Base-by-base conservation (phyloP, 31 red algal species). In the Asparagopsis taxiformis region DNA sequence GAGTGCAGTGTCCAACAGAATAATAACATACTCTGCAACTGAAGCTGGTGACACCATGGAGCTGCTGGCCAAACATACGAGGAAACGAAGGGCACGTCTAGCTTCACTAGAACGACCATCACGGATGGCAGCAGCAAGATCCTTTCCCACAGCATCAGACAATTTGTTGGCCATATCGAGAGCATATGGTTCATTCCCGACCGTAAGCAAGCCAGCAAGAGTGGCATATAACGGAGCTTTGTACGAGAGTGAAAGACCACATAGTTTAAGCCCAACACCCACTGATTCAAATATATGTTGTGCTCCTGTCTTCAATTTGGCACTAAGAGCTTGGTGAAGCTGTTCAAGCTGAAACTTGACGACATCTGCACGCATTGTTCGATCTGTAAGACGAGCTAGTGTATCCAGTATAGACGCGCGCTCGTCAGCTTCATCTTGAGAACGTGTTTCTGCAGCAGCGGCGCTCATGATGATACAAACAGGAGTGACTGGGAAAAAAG, bases 81-180 rank as follows among this genome's bases (percentile, higher is more conserved):
- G 75, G 72, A 82, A 94, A 21, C 79, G 77, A 41, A 94, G 62
- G 13, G 91, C 66, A 31, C 84, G 82, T n/a, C 83, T 82, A 22
- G 91, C 91, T 22, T 55, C 30, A 19, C 63, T 61, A 28, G 79
- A 35, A 36, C 57, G 68, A 0, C 87, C 87, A 26, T 82, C 87
- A 30, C 75, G 67, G 19, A 91, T 32, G 34, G 68, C 57, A 25
- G 55, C 28, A 1, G 73, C 75, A 62, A 91, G 54, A 31, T 78
- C 85, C 29, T 69, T 66, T 13, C 43, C 37, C 11, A 72, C 55
- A 15, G 67, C 74, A 22, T 74, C 85, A 13, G 65, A 62, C 2
- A 89, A 46, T 2, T 48, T 61, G 57, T 72, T 73, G 21, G 74
- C 85, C 43, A 89, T 50, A 33, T 73, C 75, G 37, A 46, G 37